Percentiles rank a stretch among this genome's conserved stretches.
Evolutionary conservation across 2,329 filamentous ascomycete genomes (phyloP).

Genomic region (Phialophora macrospora): DNA sequence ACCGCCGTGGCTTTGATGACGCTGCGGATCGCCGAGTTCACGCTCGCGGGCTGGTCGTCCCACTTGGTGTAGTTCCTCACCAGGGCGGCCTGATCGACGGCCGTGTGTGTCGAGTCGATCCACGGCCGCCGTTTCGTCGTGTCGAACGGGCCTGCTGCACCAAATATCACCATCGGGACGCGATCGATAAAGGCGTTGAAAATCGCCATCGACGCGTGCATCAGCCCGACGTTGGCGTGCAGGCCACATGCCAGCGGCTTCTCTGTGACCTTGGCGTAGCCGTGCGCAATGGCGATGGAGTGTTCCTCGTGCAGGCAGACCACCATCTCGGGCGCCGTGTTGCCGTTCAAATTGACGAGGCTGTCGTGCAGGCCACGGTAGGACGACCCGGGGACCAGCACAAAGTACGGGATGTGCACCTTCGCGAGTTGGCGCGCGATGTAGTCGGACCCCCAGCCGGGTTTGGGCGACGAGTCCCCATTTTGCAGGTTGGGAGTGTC

Average conservation of each 20-base stretch:
- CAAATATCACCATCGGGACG: conserved; percentile 12
- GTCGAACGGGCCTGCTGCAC: conserved; percentile 9
- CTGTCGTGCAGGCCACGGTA: conserved; percentile 15
- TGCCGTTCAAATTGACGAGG: conserved; percentile 16
- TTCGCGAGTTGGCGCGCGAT: conserved; percentile 11
- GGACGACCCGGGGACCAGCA: conserved; percentile 11
- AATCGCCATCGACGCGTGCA: conserved; percentile 15
- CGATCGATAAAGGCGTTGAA: conserved; percentile 19
- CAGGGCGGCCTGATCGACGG: conserved; percentile 12
- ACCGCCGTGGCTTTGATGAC: conserved; percentile 16
- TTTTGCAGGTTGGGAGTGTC: conserved; percentile 18
- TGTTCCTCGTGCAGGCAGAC: conserved; percentile 16
- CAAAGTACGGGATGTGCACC: conserved; percentile 14
- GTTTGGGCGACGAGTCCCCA: conserved; percentile 10
- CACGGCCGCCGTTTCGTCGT: conserved; percentile 12
- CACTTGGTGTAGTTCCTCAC: conserved; percentile 18
- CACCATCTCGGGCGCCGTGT: conserved; percentile 16
- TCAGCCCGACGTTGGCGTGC: conserved; percentile 17
- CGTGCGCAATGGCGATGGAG: conserved; percentile 13
- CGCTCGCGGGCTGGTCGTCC: conserved; percentile 16
- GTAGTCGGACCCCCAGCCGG: conserved; percentile 17
- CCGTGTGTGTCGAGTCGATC: conserved; percentile 17
- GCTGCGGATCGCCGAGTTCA: conserved; percentile 15
- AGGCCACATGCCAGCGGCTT: conserved; percentile 14
- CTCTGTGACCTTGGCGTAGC: conserved; percentile 12